Conservation (phyloP, 352 stramenopile species). For the Phytophthora europaea region DNA sequence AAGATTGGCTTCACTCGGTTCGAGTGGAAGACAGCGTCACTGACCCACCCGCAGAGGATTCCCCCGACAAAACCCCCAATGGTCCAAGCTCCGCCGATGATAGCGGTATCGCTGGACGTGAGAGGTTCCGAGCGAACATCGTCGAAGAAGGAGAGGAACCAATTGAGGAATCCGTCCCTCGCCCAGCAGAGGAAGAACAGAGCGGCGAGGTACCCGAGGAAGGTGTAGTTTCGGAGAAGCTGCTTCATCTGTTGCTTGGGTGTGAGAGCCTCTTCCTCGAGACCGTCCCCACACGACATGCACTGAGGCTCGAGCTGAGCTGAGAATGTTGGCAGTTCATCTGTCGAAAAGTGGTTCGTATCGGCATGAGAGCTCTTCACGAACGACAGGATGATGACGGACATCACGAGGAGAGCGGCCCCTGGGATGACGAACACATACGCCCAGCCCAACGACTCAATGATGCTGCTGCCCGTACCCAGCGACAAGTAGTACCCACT, state of each 20-base stretch:
- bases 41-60: constrained; percentile 79
- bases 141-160: constrained; percentile 85
- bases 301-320: constrained; percentile 23
- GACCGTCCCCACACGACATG: constrained; percentile 9
- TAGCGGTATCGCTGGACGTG: constrained; percentile 56
- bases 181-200: constrained; percentile 83
- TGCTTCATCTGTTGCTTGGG: constrained; percentile 54
- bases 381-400: constrained; percentile 56
- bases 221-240: constrained; percentile 67
- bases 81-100: constrained; percentile 82
- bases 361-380: constrained; percentile 71
- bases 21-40: constrained; percentile 73
- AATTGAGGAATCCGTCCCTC: constrained; percentile 80
- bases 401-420: constrained; percentile 62
- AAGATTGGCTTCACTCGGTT: constrained; percentile 77
- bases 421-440: constrained; percentile 81
- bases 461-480: constrained; percentile 69
- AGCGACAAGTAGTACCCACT: constrained; percentile 82
- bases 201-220: constrained; percentile 70
- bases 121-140: constrained; percentile 58
- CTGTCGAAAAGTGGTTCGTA: constrained; percentile 42
- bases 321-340: constrained; percentile 36
- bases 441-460: constrained; percentile 69
- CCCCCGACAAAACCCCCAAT: constrained; percentile 79
- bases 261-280: constrained; percentile 15